A percentile compares a stretch with the other conserved stretches of the same genome.
Conservation (phyloP, 2,329 filamentous ascomycete genomes). For the Golovinomyces cichoracearum region DNA sequence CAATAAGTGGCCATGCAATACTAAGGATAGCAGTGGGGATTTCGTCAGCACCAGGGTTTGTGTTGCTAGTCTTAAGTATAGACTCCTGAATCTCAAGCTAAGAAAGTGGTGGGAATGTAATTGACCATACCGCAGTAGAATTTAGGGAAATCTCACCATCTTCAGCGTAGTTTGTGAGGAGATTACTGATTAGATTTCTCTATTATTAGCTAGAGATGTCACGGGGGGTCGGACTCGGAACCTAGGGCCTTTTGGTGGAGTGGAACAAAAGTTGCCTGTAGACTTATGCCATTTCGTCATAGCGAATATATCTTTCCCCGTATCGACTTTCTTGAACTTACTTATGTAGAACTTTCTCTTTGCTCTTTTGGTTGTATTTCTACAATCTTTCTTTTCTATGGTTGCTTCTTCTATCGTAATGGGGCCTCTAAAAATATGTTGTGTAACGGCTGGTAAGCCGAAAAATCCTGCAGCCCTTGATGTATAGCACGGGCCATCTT, state of each 20-base stretch:
- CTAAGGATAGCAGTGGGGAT: neutral
- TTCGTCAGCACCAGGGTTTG: neutral
- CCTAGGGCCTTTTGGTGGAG: neutral
- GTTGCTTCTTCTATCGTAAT: neutral
- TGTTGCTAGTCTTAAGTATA: neutral
- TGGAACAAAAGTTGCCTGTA: neutral
- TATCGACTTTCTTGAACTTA: neutral
- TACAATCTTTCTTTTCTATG: neutral
- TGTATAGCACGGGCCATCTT: too few species aligned
- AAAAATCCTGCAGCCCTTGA: too few species aligned
- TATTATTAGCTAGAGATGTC: neutral
- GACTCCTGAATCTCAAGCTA: neutral
- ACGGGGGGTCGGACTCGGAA: neutral
- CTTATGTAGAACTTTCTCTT: neutral
- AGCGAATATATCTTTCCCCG: neutral
- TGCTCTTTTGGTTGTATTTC: neutral
- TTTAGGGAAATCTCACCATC: neutral
- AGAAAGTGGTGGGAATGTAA: neutral
- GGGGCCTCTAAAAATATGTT: neutral
- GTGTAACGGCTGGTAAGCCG: too few species aligned
- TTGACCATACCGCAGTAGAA: neutral
- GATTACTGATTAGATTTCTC: neutral
- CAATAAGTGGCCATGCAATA: neutral
- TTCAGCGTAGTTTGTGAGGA: neutral
- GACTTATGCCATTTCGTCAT: slow-evolving; percentile 1